phyloP scores from a whole-genome alignment of 352 stramenopile species.

The Blastocystis sp. region DNA sequence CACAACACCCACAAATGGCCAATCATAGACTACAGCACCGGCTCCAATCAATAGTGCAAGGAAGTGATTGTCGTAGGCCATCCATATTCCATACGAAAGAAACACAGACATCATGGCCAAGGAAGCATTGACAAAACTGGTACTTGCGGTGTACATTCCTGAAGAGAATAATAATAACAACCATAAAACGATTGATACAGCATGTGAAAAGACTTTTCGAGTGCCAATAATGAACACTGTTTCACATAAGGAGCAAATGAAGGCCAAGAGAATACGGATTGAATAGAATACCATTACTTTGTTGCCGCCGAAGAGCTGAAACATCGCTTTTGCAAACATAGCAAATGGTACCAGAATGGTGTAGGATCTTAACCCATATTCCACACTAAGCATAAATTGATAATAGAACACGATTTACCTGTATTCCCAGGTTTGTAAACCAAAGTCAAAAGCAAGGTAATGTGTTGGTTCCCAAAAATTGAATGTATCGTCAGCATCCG shows the following conservation, averaged over 20 bases:
- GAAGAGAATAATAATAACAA: constrained; percentile 73
- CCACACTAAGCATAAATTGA: constrained; percentile 64
- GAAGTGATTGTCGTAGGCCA: constrained; percentile 70
- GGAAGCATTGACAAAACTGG: constrained; percentile 74
- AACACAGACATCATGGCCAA: constrained; percentile 78
- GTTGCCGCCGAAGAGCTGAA: constrained; percentile 8
- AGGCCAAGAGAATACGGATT: constrained; percentile 70
- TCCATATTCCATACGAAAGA: constrained; percentile 73
- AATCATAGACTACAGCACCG: constrained; percentile 75
- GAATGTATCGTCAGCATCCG: constrained; percentile 79
- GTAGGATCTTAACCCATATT: constrained; percentile 77
- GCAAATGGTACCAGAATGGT: constrained; percentile 72
- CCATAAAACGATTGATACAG: constrained; percentile 72
- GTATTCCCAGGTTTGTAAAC: constrained; percentile 82
- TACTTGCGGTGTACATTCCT: constrained; percentile 76
- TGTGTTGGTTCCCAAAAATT: constrained; percentile 83
- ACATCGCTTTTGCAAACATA: constrained; percentile 50
- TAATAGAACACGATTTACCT: constrained; percentile 56
- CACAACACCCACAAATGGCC: constrained; percentile 77
- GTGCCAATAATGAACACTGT: constrained; percentile 72
- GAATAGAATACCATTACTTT: constrained; percentile 75
- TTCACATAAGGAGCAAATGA: constrained; percentile 72
- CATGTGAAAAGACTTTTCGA: constrained; percentile 69
- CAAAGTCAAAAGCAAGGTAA: constrained; percentile 74
- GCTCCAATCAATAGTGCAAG: constrained; percentile 72